Percentiles rank a stretch among this genome's conserved stretches.
Conservation (phyloP, 768 basidiomycete genomes). For the Favolaschia claudopus region DNA sequence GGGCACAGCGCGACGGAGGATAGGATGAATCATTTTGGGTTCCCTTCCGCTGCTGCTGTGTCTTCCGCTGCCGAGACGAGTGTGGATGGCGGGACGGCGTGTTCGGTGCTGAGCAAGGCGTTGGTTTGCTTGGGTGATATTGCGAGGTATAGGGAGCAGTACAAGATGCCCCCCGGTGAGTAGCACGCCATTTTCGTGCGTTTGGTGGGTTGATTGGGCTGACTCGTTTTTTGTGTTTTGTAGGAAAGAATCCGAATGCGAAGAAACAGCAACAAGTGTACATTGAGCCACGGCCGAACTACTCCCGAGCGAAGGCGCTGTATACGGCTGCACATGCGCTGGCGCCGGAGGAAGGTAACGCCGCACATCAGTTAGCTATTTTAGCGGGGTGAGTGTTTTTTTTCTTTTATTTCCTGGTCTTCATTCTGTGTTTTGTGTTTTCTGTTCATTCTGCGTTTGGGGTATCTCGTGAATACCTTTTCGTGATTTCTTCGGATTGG, state of each 20-base stretch:
- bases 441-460: too few relatives aligned
- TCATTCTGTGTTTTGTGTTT: too few relatives aligned
- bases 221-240: too few relatives aligned
- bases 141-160: constrained; percentile 91
- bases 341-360: constrained; percentile 89
- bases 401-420: too few relatives aligned
- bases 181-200: too few relatives aligned
- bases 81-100: constrained; percentile 60
- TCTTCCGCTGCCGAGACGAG: constrained; percentile 42
- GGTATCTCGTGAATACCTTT: too few relatives aligned
- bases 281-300: constrained; percentile 78
- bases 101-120: constrained; percentile 74
- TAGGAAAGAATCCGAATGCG: constrained; percentile 62
- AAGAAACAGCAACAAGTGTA: constrained; percentile 60
- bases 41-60: constrained; percentile 51
- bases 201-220: too few relatives aligned
- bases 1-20: constrained; percentile 27
- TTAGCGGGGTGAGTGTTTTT: constrained; percentile 13
- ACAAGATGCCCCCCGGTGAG: too few relatives aligned
- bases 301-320: constrained; percentile 78
- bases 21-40: constrained; percentile 21
- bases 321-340: constrained; percentile 89
- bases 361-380: constrained; percentile 98
- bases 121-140: constrained; percentile 94
- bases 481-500: too few relatives aligned